phyloP scores from a whole-genome alignment of 2,329 filamentous ascomycete genomes.

The Pestalotiopsis sp. region DNA sequence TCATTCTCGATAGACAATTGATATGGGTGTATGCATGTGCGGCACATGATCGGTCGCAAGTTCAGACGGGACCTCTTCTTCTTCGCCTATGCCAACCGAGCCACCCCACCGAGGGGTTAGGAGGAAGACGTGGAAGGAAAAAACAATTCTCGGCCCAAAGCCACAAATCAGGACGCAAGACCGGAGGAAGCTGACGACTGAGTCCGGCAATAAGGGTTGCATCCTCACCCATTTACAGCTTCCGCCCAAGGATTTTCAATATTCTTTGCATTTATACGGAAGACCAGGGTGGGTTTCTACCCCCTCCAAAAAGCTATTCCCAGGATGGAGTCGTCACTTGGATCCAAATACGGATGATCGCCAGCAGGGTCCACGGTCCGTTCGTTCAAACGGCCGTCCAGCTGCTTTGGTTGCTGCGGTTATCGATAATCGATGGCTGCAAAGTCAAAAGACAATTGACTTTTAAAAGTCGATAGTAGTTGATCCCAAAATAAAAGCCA shows the following conservation, averaged over 20 bases:
- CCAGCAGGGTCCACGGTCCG: background rate
- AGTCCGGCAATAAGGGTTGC: background rate
- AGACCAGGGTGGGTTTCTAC: background rate
- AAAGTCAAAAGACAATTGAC: background rate
- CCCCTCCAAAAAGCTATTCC: background rate
- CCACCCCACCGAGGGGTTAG: background rate
- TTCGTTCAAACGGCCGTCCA: background rate
- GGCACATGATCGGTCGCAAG: background rate
- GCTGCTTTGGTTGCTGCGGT: background rate
- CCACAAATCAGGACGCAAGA: slow-evolving; percentile 1
- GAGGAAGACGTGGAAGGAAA: background rate
- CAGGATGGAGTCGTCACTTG: background rate
- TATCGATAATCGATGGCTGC: background rate
- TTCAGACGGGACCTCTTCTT: background rate
- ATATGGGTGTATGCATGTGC: background rate
- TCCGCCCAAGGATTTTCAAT: background rate
- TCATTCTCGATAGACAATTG: background rate
- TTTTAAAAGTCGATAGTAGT: too few species aligned
- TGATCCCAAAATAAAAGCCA: background rate
- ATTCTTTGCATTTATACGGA: background rate
- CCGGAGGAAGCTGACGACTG: slow-evolving; percentile 8
- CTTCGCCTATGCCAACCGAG: background rate
- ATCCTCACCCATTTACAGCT: background rate
- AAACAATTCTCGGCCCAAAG: background rate
- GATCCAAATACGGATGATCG: slow-evolving; percentile 10